These are phyloP conservation scores for Malassezia sympodialis DNA, from an alignment of 1,284 basidiomycete genomes.

Conservation along the genomic window DNA sequence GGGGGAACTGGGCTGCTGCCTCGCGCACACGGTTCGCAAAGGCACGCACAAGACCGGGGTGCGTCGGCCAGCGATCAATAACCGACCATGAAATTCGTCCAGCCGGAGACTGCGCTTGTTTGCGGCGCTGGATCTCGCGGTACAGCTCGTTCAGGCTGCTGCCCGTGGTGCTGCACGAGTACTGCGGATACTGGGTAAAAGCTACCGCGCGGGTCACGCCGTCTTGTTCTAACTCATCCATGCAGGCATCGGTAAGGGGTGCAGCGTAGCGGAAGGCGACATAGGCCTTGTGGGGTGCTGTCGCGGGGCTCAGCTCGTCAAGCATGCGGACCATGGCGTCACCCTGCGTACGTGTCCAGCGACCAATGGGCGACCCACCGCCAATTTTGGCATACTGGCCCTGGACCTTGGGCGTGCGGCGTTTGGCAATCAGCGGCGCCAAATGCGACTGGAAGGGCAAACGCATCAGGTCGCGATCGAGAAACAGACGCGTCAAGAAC, in stretches of 20 bases:
- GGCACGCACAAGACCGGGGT: constrained; percentile 85
- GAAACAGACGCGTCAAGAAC: constrained; percentile 87
- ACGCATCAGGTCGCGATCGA: constrained; percentile 89
- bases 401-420: constrained; percentile 88
- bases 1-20: constrained; percentile 69
- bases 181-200: constrained; percentile 98
- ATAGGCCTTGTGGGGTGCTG: constrained; percentile 92
- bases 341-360: constrained; percentile 80
- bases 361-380: constrained; percentile 92
- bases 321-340: constrained; percentile 78
- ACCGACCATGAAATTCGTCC: constrained; percentile 81
- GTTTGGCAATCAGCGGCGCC: constrained; percentile 77
- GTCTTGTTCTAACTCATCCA: constrained; percentile 75
- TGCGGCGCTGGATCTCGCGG: constrained; percentile 51
- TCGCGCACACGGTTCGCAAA: constrained; percentile 78
- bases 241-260: constrained; percentile 74
- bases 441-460: constrained; percentile 74
- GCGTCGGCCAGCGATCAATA: constrained; percentile 94
- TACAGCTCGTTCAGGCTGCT: constrained; percentile 92
- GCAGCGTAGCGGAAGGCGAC: constrained; percentile 61
- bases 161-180: constrained; percentile 94
- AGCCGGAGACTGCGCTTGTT: constrained; percentile 48
- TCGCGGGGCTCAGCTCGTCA: constrained; percentile 81
- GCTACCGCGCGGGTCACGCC: constrained; percentile 86
- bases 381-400: constrained; percentile 89